Conservation (phyloP, 768 basidiomycete species). For the Kwoniella europaea region DNA sequence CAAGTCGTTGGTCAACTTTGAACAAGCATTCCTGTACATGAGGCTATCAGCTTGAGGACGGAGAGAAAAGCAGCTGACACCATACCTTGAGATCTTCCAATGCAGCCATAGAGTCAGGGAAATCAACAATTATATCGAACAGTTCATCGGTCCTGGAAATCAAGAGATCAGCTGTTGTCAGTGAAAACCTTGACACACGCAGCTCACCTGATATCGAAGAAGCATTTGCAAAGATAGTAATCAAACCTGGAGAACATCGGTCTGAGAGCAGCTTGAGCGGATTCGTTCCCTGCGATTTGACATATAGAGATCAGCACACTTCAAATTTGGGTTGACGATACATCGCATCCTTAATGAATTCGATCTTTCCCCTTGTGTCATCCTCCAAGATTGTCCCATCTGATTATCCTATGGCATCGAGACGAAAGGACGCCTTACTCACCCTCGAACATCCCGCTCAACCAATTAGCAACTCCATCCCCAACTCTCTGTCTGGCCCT, state of each 20-base stretch:
- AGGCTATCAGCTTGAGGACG: neutral
- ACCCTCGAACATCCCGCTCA: slow-evolving; percentile 75
- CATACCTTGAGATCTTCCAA: slow-evolving; percentile 81
- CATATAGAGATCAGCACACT: neutral
- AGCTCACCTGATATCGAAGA: slow-evolving; percentile 80
- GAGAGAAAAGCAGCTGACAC: too few species aligned
- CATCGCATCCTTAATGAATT: neutral
- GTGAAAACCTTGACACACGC: neutral
- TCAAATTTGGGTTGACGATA: neutral
- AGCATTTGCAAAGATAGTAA: slow-evolving; percentile 87
- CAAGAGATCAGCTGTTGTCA: slow-evolving; percentile 16
- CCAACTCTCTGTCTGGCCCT: slow-evolving; percentile 76
- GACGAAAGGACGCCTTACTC: slow-evolving; percentile 12
- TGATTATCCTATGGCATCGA: too few species aligned
- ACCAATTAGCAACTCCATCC: slow-evolving; percentile 79
- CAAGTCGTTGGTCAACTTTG: slow-evolving; percentile 62
- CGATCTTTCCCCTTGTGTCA: too few species aligned
- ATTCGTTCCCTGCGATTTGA: slow-evolving; percentile 57
- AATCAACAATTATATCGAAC: slow-evolving; percentile 95
- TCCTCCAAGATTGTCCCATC: too few species aligned
- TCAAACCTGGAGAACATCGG: slow-evolving; percentile 81
- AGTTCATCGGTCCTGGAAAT: slow-evolving; percentile 68
- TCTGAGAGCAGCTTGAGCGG: slow-evolving; percentile 61
- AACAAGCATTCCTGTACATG: slow-evolving; percentile 54
- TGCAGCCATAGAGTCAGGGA: slow-evolving; percentile 82